Evolutionary conservation across 495 filamentous ascomycete species (phyloP).

Genomic region (Penicillium daleae): DNA sequence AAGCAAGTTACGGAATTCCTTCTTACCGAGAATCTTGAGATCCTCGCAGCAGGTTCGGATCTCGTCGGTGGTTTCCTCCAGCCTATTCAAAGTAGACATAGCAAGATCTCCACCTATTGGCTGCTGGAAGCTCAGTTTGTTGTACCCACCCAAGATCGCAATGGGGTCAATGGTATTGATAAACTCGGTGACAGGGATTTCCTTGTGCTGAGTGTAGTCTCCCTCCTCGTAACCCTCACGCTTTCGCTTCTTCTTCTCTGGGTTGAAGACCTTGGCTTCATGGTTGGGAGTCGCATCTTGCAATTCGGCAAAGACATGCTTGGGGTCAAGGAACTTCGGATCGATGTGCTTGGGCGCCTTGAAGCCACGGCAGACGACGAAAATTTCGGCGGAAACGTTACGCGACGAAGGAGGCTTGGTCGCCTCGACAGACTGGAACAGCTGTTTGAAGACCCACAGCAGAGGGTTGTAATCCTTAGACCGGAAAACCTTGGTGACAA

Average conservation of each 20-base stretch:
- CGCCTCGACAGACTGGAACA: conserved; percentile 92
- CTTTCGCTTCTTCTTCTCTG: conserved; percentile 95
- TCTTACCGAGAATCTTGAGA: conserved; percentile 87
- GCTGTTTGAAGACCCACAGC: conserved; percentile 96
- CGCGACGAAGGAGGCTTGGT: conserved; percentile 96
- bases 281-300: conserved; percentile 87
- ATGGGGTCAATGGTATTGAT: conserved; percentile 95
- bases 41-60: conserved; percentile 84
- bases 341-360: conserved; percentile 93
- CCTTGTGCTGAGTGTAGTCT: conserved; percentile 90
- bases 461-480: conserved; percentile 97
- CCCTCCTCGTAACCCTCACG: conserved; percentile 97
- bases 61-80: conserved; percentile 92
- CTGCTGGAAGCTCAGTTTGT: conserved; percentile 81
- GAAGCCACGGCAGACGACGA: conserved; percentile 93
- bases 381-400: conserved; percentile 96
- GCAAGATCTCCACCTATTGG: conserved; percentile 80
- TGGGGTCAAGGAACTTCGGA: conserved; percentile 88
- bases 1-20: conserved; percentile 91
- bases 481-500: conserved; percentile 97
- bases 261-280: conserved; percentile 97
- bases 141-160: conserved; percentile 86
- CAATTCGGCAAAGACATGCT: conserved; percentile 93
- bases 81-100: conserved; percentile 78
- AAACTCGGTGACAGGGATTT: conserved; percentile 85